Percentiles rank a stretch among this genome's conserved stretches.
These are phyloP conservation scores for Novymonas esmeraldas DNA, from an alignment of 208 protist genomes.

Conservation along the genomic window DNA sequence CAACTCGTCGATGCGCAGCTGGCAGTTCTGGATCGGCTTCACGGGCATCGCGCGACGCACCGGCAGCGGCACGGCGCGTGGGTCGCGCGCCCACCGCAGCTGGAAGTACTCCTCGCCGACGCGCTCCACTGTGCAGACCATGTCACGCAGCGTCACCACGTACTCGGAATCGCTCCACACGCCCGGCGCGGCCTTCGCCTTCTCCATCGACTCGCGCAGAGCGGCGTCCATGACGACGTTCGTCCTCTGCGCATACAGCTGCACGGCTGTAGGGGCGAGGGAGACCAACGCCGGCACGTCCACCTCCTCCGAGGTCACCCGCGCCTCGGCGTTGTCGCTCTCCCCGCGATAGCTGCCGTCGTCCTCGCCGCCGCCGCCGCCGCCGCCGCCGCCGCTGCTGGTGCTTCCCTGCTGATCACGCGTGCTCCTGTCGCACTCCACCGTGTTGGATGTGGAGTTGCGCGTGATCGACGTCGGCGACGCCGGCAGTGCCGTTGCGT, in stretches of 20 bases:
- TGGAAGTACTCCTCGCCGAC: constrained; percentile 84
- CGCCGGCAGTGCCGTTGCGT: neutral
- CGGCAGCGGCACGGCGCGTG: constrained; percentile 41
- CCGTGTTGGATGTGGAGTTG: constrained; percentile 4
- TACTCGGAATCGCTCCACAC: constrained; percentile 79
- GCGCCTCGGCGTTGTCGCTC: neutral
- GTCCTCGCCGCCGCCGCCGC: neutral
- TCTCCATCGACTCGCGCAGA: constrained; percentile 50
- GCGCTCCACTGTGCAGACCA: constrained; percentile 70
- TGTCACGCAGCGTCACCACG: constrained; percentile 78
- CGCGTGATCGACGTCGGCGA: constrained; percentile 3
- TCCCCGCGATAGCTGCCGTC: neutral
- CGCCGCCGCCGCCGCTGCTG: neutral
- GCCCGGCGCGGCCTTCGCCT: constrained; percentile 56
- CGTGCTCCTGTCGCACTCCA: too few species aligned
- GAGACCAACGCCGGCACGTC: neutral
- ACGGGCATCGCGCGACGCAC: constrained; percentile 46
- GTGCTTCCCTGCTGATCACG: too few species aligned
- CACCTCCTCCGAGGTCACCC: neutral
- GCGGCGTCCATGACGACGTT: constrained; percentile 20
- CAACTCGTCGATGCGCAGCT: constrained; percentile 83
- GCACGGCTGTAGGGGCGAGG: neutral
- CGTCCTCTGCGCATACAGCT: constrained; percentile 13
- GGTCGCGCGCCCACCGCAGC: constrained; percentile 82
- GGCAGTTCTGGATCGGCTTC: constrained; percentile 62